Percentiles rank a stretch among this genome's conserved stretches.
These are phyloP conservation scores for Solanum hybrid DNA, from an alignment of 305 asterid genomes.

Conservation along the genomic window DNA sequence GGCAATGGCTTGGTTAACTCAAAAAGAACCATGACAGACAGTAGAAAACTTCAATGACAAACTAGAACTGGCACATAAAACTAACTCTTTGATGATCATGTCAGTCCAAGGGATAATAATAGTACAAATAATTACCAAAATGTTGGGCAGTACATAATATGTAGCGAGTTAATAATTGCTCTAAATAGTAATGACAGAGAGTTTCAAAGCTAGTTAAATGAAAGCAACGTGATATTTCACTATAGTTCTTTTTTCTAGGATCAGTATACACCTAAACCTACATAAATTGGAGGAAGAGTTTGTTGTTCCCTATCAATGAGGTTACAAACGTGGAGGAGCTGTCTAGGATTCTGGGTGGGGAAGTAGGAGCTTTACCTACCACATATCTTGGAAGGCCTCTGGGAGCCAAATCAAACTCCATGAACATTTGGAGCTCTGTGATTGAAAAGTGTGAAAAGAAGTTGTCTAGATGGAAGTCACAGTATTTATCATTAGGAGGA, in stretches of 20 bases:
- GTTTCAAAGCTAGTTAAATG: background rate
- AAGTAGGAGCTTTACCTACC: background rate
- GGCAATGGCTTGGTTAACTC: background rate
- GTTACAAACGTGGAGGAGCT: background rate
- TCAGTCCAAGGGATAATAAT: background rate
- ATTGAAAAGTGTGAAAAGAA: background rate
- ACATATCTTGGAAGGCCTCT: background rate
- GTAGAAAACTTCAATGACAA: background rate
- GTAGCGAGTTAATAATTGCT: background rate
- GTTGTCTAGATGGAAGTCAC: background rate
- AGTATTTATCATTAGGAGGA: background rate
- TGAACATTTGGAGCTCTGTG: background rate
- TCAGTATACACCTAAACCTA: background rate
- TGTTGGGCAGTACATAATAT: background rate
- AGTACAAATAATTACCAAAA: background rate
- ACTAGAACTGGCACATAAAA: background rate
- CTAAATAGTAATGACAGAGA: background rate
- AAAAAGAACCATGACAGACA: background rate
- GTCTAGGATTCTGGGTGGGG: background rate
- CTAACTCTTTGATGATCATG: background rate
- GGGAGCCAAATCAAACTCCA: background rate
- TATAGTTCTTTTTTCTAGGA: background rate
- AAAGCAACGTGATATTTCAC: background rate
- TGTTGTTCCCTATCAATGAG: background rate
- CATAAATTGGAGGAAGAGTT: background rate